phyloP scores from a whole-genome alignment of 164 flowering plant species.

The Amborella trichopoda region DNA sequence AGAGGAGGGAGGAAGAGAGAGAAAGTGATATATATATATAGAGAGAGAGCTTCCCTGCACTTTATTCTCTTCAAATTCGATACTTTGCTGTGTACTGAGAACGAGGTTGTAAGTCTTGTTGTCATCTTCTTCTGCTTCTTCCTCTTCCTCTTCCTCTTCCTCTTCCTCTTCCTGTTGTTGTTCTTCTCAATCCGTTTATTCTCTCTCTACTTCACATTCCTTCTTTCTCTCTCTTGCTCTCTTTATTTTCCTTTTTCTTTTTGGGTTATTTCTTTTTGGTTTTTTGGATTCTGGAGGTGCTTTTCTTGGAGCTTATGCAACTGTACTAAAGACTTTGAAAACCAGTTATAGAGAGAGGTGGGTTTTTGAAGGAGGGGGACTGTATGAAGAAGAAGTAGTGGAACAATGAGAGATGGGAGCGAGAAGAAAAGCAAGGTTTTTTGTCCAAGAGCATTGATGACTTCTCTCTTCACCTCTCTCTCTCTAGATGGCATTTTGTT shows the following conservation, averaged over 20 bases:
- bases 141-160: constrained; percentile 16
- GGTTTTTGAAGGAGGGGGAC: constrained; percentile 7
- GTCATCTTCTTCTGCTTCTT: constrained; percentile 1
- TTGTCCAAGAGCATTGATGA: neutral
- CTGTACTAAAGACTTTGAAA: constrained; percentile 1
- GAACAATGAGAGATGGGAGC: constrained; percentile 82
- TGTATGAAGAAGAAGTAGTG: constrained; percentile 44
- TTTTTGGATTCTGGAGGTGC: neutral
- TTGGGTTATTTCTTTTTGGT: constrained; percentile 1
- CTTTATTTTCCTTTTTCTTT: constrained; percentile 9
- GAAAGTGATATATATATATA: too few relatives aligned
- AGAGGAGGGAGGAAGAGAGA: constrained; percentile 1
- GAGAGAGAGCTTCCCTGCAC: constrained; percentile 30
- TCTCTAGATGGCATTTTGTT: neutral
- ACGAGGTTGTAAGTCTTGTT: constrained; percentile 11
- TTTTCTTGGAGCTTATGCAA: neutral
- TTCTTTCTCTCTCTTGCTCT: constrained; percentile 9
- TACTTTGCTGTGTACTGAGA: constrained; percentile 46
- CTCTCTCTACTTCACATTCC: constrained; percentile 8
- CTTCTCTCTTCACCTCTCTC: neutral
- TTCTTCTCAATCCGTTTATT: too few relatives aligned
- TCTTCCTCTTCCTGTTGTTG: constrained; percentile 21
- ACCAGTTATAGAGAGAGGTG: constrained; percentile 3
- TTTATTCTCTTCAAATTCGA: constrained; percentile 84
- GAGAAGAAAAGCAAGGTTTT: constrained; percentile 84